phyloP scores from a whole-genome alignment of 1,284 basidiomycete species.

The Stygiomarasmius scandens region DNA sequence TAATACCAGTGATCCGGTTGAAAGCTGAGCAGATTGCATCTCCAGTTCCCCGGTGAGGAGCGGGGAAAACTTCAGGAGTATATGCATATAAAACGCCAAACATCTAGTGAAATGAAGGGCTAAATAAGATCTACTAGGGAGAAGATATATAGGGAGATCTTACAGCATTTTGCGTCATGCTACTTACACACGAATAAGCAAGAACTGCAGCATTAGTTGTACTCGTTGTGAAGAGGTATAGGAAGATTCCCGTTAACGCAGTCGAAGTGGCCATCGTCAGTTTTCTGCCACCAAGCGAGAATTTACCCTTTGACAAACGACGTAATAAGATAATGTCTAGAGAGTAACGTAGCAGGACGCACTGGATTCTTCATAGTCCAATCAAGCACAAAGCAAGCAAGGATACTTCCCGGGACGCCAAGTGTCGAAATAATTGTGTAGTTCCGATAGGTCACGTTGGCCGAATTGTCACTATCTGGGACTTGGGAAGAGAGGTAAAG shows the following conservation, averaged over 20 bases:
- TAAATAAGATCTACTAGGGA: not conserved
- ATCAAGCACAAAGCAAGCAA: slow-evolving; percentile 59
- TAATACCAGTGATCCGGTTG: slow-evolving; percentile 58
- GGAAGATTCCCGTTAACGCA: slow-evolving; percentile 53
- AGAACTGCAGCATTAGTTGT: slow-evolving; percentile 47
- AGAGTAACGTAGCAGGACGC: too few species aligned
- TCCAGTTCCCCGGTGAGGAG: slow-evolving; percentile 64
- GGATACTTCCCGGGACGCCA: slow-evolving; percentile 61
- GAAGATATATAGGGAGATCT: not conserved
- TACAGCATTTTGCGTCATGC: slow-evolving; percentile 47
- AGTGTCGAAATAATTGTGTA: slow-evolving; percentile 51
- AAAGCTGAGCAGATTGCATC: slow-evolving; percentile 58
- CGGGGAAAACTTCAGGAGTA: slow-evolving; percentile 68
- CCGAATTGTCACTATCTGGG: slow-evolving; percentile 30
- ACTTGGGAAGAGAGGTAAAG: slow-evolving; percentile 49
- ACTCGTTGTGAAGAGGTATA: slow-evolving; percentile 65
- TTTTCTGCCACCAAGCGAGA: slow-evolving; percentile 50
- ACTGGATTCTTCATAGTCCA: slow-evolving; percentile 34
- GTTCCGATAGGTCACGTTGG: slow-evolving; percentile 43
- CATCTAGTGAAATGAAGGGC: slow-evolving; percentile 38
- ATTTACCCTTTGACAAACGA: slow-evolving; percentile 23
- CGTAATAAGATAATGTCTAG: not conserved
- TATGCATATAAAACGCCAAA: slow-evolving; percentile 65
- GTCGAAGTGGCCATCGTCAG: slow-evolving; percentile 55
- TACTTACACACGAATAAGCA: slow-evolving; percentile 56